Percentiles rank a stretch among this genome's conserved stretches.
These are phyloP conservation scores for Draba incana DNA, from an alignment of 345 rosid species.

Conservation along the genomic window DNA sequence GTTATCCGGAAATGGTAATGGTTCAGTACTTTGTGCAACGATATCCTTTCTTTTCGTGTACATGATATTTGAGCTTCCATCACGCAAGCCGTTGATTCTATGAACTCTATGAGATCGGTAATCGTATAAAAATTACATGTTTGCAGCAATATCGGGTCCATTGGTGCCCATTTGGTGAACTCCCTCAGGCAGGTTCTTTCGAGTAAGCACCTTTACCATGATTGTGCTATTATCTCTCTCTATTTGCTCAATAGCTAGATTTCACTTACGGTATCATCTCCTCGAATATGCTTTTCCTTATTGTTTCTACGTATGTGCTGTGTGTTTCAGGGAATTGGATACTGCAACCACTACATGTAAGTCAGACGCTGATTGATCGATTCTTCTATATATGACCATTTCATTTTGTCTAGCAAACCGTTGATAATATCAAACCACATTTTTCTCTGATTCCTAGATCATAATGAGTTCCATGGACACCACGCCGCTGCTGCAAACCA, in stretches of 20 bases:
- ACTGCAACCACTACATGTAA: conserved; percentile 65
- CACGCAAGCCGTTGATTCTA: neutral
- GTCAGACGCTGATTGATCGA: conserved; percentile 30
- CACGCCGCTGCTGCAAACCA: conserved; percentile 55
- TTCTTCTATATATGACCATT: conserved; percentile 13
- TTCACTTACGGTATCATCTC: neutral
- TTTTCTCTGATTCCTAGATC: conserved; percentile 49
- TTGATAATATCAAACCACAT: conserved; percentile 17
- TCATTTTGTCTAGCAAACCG: conserved; percentile 27
- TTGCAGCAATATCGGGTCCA: conserved; percentile 64
- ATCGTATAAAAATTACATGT: neutral
- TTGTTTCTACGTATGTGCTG: conserved; percentile 36
- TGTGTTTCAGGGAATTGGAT: conserved; percentile 64
- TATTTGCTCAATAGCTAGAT: conserved; percentile 1
- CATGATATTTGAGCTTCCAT: neutral
- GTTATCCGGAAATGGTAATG: conserved; percentile 64
- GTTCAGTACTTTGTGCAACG: neutral
- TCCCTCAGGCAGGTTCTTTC: conserved; percentile 50
- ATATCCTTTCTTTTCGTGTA: conserved; percentile 12
- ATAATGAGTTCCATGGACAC: conserved; percentile 51
- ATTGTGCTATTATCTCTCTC: conserved; percentile 8
- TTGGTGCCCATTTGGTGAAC: conserved; percentile 72
- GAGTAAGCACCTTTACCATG: conserved; percentile 52
- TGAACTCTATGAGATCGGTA: conserved; percentile 3
- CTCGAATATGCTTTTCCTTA: neutral